Base-by-base conservation (phyloP, 1,284 basidiomycete genomes). In the Fomes fomentarius region DNA sequence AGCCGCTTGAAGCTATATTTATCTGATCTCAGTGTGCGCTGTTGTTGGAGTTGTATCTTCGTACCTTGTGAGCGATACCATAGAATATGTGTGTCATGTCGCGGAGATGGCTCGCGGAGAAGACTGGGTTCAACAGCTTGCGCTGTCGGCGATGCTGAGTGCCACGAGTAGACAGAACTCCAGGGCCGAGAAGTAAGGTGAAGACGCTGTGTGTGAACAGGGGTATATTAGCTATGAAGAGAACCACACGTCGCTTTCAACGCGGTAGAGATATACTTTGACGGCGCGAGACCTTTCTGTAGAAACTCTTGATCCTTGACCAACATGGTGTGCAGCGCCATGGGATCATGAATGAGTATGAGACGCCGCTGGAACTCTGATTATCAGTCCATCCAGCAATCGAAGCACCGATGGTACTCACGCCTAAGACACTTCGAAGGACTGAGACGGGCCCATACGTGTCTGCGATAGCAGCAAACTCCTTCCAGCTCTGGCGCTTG, bases 41-140 rank as follows among this genome's bases (percentile, higher is more conserved):
- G n/a, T 9, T 1, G 40, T 14, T 25, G 12, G 25, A 12, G n/a
- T n/a, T n/a, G 21, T n/a, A 26, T 30, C 15, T 21, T 4, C 24
- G 6, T 21, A 61, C 60, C 46, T 49, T 54, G 43, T 50, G 51
- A 4, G 51, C 30, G 34, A 61, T 50, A 2, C 50, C 47, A 38
- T 61, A 52, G 56, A 61, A 57, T 3, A 57, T 54, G 17, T 52
- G 50, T 1, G 53, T 53, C 52, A 61, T 52, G 33, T 54, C 17
- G 9, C 60, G 56, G 30, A 61, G 38, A 39, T 61, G 56, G 4
- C 47, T 49, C 2, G 50, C 49, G 2, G 60, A 61, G 54, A 61
- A 61, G 0, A 61, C 56, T 2, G 60, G 60, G 38, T 58, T 58
- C 26, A 61, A 52, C 11, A 58, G 34, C 50, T 58, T 61, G 14